Evolutionary conservation across 164 flowering plant species (phyloP).

Genomic region (Cinnamomum chago): DNA sequence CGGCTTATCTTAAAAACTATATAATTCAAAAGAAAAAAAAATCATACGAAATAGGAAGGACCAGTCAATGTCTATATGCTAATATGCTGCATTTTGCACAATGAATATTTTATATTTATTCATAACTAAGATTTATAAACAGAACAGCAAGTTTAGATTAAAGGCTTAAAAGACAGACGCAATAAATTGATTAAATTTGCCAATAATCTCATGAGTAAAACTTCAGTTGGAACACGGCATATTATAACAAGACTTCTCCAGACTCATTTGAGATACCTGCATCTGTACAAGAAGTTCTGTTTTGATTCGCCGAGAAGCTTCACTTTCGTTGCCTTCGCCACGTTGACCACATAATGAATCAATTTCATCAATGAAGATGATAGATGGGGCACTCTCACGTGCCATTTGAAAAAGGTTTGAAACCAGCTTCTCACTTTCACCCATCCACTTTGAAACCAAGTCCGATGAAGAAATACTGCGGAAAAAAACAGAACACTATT

Average conservation of each 20-base stretch:
- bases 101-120: no score
- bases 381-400: constrained; percentile 95
- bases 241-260: neutral
- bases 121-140: no score
- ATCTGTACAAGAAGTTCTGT: constrained; percentile 98
- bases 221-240: neutral
- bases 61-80: no score
- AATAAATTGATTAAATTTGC: neutral
- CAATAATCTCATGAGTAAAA: neutral
- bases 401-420: constrained; percentile 98
- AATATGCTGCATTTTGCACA: no score
- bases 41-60: no score
- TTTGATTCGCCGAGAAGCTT: constrained; percentile 96
- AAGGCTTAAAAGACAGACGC: neutral
- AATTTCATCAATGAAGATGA: constrained; percentile 92
- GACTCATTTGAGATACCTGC: constrained; percentile 60
- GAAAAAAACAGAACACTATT: constrained; percentile 4
- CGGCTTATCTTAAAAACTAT: no score
- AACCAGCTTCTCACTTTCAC: constrained; percentile 98
- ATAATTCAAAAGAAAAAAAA: no score
- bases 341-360: constrained; percentile 96
- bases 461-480: constrained; percentile 93
- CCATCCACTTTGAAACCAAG: constrained; percentile 99
- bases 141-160: neutral
- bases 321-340: constrained; percentile 98